phyloP scores from a whole-genome alignment of 371 early-diverging fungal genomes.

The Quaeritorhiza haematococci region DNA sequence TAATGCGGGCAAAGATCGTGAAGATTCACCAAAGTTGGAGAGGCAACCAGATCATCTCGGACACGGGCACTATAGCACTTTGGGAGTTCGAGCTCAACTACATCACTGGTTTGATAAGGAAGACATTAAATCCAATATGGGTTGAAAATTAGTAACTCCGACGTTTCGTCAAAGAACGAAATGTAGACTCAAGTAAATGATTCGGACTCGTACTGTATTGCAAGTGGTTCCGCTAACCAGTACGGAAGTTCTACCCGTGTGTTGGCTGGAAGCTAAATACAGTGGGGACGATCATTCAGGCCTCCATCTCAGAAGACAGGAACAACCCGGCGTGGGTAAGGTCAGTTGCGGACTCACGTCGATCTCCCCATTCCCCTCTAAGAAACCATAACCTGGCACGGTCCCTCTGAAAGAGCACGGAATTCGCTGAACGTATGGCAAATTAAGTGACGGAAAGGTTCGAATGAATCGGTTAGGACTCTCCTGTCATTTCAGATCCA shows the following conservation, averaged over 20 bases:
- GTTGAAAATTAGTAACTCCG: not conserved
- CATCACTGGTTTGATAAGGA: slow-evolving; percentile 23
- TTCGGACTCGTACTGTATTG: slow-evolving; percentile 13
- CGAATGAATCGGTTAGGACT: not conserved
- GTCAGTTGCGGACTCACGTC: slow-evolving; percentile 17
- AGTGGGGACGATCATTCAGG: not conserved
- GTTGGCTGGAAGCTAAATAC: slow-evolving; percentile 37
- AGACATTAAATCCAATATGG: not conserved
- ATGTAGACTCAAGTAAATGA: not conserved
- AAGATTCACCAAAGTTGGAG: slow-evolving; percentile 43
- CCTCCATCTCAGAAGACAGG: not conserved
- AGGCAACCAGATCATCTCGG: slow-evolving; percentile 43
- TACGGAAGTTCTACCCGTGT: slow-evolving; percentile 50
- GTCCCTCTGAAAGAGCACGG: slow-evolving; percentile 26
- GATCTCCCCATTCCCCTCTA: slow-evolving; percentile 39
- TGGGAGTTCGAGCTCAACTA: slow-evolving; percentile 43
- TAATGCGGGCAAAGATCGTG: slow-evolving; percentile 44
- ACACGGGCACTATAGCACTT: slow-evolving; percentile 42
- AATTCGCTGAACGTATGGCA: slow-evolving; percentile 18
- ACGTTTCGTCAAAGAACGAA: not conserved
- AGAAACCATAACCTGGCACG: slow-evolving; percentile 42
- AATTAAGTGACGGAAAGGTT: not conserved
- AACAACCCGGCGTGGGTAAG: not conserved
- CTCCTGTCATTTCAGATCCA: not conserved
- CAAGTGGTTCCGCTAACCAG: slow-evolving; percentile 47